Conservation (phyloP, 257 asterid species). For the Sherardia arvensis region DNA sequence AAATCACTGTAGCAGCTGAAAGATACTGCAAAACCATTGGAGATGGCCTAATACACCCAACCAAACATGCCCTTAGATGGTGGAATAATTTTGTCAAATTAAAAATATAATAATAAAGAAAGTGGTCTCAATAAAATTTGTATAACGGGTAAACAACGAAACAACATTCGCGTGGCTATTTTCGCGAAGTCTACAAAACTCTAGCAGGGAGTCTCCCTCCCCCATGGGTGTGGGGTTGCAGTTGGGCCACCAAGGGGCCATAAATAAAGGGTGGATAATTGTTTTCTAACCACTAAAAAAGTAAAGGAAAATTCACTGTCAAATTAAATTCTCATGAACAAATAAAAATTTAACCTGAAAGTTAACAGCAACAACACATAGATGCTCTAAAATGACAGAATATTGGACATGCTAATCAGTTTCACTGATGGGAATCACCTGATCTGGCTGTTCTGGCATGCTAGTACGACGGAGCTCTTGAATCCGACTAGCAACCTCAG, state of each 20-base stretch:
- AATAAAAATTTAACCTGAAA: conserved; percentile 28
- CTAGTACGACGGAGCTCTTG: conserved; percentile 36
- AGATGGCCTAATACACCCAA: no score
- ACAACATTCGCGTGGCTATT: no score
- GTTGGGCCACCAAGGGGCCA: conserved; percentile 25
- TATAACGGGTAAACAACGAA: no score
- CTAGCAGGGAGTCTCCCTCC: no score
- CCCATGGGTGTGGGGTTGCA: no score
- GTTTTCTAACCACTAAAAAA: background rate
- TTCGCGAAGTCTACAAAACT: no score
- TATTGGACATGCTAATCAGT: conserved; percentile 16
- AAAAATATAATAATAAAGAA: no score
- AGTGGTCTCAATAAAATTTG: no score
- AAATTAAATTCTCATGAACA: conserved; percentile 26
- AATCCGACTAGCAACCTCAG: conserved; percentile 37
- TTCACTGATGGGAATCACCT: conserved; percentile 27
- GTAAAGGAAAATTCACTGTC: conserved; percentile 21
- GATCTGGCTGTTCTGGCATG: conserved; percentile 31
- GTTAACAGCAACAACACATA: conserved; percentile 12
- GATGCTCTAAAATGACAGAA: conserved; percentile 7
- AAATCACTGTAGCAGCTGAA: no score
- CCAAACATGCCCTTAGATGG: no score
- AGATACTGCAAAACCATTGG: no score
- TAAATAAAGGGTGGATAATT: conserved; percentile 8
- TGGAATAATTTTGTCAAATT: no score